Conservation (phyloP, 495 filamentous ascomycete genomes). For the Amphirosellinia nigrospora region DNA sequence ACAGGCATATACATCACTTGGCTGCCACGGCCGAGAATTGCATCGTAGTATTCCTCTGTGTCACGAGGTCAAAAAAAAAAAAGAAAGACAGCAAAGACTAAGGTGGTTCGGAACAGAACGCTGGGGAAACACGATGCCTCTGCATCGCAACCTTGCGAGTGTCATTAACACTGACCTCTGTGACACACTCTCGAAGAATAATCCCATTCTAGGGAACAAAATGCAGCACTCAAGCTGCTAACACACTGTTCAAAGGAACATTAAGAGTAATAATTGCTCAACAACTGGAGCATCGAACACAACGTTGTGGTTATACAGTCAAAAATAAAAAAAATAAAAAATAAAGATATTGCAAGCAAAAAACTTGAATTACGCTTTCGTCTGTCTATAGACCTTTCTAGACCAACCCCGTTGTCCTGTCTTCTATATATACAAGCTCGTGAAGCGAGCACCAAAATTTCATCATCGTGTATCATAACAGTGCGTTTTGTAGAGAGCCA, state of each 20-base stretch:
- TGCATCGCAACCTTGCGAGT: too few species aligned
- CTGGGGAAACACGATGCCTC: background rate
- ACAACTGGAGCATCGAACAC: background rate
- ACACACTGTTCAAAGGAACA: background rate
- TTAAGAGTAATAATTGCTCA: background rate
- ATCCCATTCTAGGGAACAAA: background rate
- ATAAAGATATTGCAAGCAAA: background rate
- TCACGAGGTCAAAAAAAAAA: too few species aligned
- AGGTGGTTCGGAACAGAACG: too few species aligned
- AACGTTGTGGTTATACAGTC: background rate
- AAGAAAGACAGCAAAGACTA: too few species aligned
- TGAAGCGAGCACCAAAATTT: constrained; percentile 10
- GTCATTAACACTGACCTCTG: too few species aligned
- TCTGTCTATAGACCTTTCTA: constrained; percentile 14
- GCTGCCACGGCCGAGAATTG: background rate
- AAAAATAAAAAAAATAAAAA: too few species aligned
- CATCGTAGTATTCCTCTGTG: background rate
- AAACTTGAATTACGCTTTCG: constrained; percentile 4
- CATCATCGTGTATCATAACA: constrained; percentile 17
- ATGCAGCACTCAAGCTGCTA: too few species aligned
- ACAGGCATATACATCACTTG: background rate
- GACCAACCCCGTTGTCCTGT: constrained; percentile 12
- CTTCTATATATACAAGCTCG: constrained; percentile 19
- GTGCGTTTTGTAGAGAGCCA: constrained; percentile 7
- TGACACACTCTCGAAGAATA: too few species aligned